Base-by-base conservation (phyloP, 225 moss, liverwort and hornwort species). In the Climacium dendroides region DNA sequence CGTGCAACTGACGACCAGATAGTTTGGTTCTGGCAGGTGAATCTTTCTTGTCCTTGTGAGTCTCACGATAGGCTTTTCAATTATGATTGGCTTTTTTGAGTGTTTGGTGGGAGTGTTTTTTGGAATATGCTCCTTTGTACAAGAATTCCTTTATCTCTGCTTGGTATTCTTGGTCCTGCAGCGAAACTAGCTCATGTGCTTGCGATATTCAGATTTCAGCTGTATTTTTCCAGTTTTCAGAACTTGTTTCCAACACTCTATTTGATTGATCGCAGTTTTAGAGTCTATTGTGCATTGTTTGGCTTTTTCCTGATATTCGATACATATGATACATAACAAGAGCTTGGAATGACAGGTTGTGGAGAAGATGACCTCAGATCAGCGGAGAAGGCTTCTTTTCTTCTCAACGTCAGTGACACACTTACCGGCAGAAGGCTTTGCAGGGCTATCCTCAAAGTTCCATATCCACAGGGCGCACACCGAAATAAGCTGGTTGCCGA, bases 381-480 rank as follows among this genome's bases (percentile, higher is more conserved):
- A 97, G 88, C 96, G 93, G 53, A 95, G 98, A 88, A 93, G 97
- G 81, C 88, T 98, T 29, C 90, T 98, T 10, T 98, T 96, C 64
- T 98, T 98, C 88, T 94, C 98, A 37, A 98, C 98, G 9, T 97
- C 98, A 55, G 97, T 98, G 69, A 96, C 93, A 45, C 97, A 98
- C 91, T 89, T 98, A 86, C 98, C 98, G 57, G 95, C 96, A 55
- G 97, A 98, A 85, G 98, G 98, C 37, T 98, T 98, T 93, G 93
- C 95, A 20, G 98, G 98, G 59, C 93, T 98, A 19, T 96, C 98
- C 50, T 98, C 98, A 30, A 97, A 95, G 88, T 98, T 97, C 81
- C 98, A 98, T 81, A 97, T 98, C n/a, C 96, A 98, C 87, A 94
- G 93, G 92, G 97, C 97, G 57, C 98, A 98, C 85, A 96, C 98